Evolutionary conservation across 2,329 filamentous ascomycete species (phyloP).

Genomic region (Fusarium lateritium): DNA sequence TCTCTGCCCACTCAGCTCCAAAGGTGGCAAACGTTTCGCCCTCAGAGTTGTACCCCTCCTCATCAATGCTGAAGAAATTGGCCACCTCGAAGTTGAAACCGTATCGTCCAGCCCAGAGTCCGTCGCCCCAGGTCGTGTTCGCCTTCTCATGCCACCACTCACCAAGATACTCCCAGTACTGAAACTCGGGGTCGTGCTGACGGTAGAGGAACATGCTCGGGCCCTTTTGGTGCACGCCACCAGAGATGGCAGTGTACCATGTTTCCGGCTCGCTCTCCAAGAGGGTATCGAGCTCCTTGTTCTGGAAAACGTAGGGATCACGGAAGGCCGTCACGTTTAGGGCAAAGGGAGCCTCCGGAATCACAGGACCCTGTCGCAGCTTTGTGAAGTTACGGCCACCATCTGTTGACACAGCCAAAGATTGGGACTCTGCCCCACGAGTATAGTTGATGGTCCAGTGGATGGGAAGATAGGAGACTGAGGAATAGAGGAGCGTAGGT

Average conservation of each 20-base stretch:
- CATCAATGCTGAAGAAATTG: conserved; percentile 59
- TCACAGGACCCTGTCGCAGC: conserved; percentile 40
- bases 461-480: conserved; percentile 60
- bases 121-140: conserved; percentile 55
- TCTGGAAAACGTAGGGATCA: conserved; percentile 46
- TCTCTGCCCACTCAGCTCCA: conserved; percentile 60
- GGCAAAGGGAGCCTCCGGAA: conserved; percentile 38
- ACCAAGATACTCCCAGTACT: conserved; percentile 47
- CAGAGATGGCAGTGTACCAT: conserved; percentile 45
- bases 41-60: conserved; percentile 56
- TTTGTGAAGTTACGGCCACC: conserved; percentile 47
- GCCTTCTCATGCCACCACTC: conserved; percentile 56
- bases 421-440: conserved; percentile 62
- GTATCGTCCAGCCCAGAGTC: conserved; percentile 55
- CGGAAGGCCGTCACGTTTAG: conserved; percentile 47
- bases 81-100: conserved; percentile 63
- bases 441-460: conserved; percentile 62
- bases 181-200: conserved; percentile 44
- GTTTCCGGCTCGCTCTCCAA: conserved; percentile 37
- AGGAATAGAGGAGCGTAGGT: conserved; percentile 62
- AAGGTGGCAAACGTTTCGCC: conserved; percentile 59
- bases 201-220: conserved; percentile 46
- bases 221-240: conserved; percentile 41
- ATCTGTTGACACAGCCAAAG: conserved; percentile 60
- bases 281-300: conserved; percentile 34